Evolutionary conservation across 805 yeast species (phyloP), one percentile per base, ranked within the genome.

Genomic region (Sungouiozyma intestinalis): DNA sequence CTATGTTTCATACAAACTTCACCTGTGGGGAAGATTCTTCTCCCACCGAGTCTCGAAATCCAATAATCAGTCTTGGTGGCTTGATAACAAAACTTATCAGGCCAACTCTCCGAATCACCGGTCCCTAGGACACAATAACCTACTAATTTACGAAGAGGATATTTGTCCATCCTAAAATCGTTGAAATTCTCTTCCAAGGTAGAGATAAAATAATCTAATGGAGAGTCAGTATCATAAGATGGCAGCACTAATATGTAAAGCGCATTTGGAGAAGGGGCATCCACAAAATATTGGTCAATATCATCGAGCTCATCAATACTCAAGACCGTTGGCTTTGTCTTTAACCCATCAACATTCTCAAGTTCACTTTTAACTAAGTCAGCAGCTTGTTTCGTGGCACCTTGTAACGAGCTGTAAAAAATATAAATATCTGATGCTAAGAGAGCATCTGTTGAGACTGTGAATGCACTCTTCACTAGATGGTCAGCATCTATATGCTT

Each of bases 191-290:
- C 96, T 48, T 76, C 71, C 49, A 87, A 67, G 36, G 84, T 78
- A 52, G 85, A 94, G 43, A 87, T 65, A 60, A 86, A 85, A 56
- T 77, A 88, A 60, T 87, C 97, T 27, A 88, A 71, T 13, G 97
- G 96, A 1, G 94, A 84, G 59, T 87, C 97, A 0, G 88, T 83
- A 49, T 86, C 96, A 57, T 87, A 87, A 0, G 95, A 85, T 1
- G 97, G 97, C 27, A 87, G 67, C 14, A 87, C 85, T 45, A 87
- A 49, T 32, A 88, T 57, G 53, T 85, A 87, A 11, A 85, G 63
- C 34, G 74, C 63, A 42, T 77, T 72, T 3, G 60, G 60, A 24
- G 54, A 50, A 4, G 94, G 94, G 9, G 77, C 70, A 40, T 72
- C 73, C 38, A 85, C 68, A 57, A 87, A 87, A 59, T 75, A 87